Evolutionary conservation across 805 yeast species (phyloP).

Genomic region (Candida mattraensis): DNA sequence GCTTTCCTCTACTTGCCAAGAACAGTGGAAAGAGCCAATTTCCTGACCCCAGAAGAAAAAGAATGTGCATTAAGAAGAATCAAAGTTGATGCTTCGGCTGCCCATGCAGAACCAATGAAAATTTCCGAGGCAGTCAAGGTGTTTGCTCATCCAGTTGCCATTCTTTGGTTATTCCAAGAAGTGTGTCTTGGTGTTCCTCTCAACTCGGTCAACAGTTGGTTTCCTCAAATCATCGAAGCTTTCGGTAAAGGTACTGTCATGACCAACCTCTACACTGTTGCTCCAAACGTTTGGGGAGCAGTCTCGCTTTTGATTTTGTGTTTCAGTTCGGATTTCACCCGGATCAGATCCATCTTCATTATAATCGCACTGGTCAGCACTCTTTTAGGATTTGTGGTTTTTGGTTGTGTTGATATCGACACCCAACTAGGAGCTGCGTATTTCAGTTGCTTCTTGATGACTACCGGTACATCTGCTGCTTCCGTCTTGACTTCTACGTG

Average conservation of each 20-base stretch:
- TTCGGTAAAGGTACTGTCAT: constrained; percentile 41
- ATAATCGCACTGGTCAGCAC: constrained; percentile 40
- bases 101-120: constrained; percentile 36
- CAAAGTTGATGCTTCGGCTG: constrained; percentile 45
- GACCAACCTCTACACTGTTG: constrained; percentile 45
- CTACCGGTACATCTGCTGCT: constrained; percentile 48
- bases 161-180: constrained; percentile 45
- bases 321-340: constrained; percentile 41
- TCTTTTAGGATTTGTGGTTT: constrained; percentile 46
- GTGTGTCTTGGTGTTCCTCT: constrained; percentile 48
- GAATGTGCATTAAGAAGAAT: constrained; percentile 39
- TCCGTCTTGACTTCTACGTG: constrained; percentile 50
- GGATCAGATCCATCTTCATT: constrained; percentile 40
- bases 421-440: constrained; percentile 28
- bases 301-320: constrained; percentile 39
- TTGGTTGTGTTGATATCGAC: constrained; percentile 44
- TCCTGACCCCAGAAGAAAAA: constrained; percentile 42
- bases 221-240: constrained; percentile 43
- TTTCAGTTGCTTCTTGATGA: constrained; percentile 35
- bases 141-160: constrained; percentile 44
- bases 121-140: constrained; percentile 43
- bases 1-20: constrained; percentile 40
- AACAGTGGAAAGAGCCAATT: constrained; percentile 35
- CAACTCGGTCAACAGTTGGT: constrained; percentile 48
- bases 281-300: constrained; percentile 52